phyloP scores from a whole-genome alignment of 2,329 filamentous ascomycete genomes.

The Calonectria hongkongensis region DNA sequence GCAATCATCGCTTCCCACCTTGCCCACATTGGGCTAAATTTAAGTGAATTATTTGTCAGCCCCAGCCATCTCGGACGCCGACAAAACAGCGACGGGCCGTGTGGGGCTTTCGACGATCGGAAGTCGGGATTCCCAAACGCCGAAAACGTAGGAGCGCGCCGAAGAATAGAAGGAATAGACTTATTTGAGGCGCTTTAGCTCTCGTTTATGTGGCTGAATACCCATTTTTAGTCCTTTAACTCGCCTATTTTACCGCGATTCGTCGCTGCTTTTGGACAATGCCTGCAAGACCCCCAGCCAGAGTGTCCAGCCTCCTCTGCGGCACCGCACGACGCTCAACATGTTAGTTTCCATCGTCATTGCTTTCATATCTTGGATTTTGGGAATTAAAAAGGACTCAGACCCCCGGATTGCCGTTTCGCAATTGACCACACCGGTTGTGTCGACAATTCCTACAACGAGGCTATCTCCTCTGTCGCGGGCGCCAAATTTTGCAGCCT shows the following conservation, averaged over 20 bases:
- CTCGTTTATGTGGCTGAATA: too few species aligned
- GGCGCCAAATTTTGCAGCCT: slow-evolving; percentile 26
- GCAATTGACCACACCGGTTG: slow-evolving; percentile 18
- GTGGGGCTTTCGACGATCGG: slow-evolving; percentile 17
- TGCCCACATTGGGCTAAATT: neutral
- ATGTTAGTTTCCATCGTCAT: slow-evolving; percentile 50
- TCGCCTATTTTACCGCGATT: neutral
- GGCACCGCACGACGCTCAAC: slow-evolving; percentile 40
- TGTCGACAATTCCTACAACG: slow-evolving; percentile 25
- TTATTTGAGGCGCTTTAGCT: neutral
- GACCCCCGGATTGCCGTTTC: slow-evolving; percentile 37
- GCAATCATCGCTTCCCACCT: slow-evolving; percentile 3
- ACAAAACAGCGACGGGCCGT: neutral
- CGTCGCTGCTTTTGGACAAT: slow-evolving; percentile 2
- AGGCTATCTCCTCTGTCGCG: slow-evolving; percentile 5
- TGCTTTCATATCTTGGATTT: slow-evolving; percentile 41
- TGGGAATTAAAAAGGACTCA: slow-evolving; percentile 49
- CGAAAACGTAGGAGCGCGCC: neutral
- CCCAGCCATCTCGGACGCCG: slow-evolving; percentile 9
- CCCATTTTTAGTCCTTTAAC: neutral
- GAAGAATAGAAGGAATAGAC: slow-evolving; percentile 3
- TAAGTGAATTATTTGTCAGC: slow-evolving; percentile 25
- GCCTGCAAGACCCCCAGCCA: slow-evolving; percentile 39
- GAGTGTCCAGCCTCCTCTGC: slow-evolving; percentile 31
- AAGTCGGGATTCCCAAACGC: neutral